phyloP scores from a whole-genome alignment of 108 stramenopile species.

The Pseudonitzschia pungens region DNA sequence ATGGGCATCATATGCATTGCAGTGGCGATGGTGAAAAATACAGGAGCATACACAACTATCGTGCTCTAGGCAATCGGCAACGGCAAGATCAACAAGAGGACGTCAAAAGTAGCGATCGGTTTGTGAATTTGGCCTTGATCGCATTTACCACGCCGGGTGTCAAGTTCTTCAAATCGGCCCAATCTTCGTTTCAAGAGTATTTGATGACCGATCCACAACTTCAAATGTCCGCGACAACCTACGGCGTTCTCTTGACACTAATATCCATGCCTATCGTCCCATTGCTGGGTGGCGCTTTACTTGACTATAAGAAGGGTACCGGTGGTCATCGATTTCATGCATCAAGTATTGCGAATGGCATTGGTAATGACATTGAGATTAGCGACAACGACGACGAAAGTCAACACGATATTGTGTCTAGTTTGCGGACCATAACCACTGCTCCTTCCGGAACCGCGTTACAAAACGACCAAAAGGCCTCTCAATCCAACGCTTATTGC shows the following conservation, averaged over 20 bases:
- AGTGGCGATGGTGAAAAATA: neutral
- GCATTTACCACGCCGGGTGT: neutral
- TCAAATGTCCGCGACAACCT: neutral
- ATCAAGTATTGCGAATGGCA: neutral
- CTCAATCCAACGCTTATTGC: slow-evolving; percentile 5
- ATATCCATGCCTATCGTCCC: neutral
- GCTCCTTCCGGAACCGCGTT: neutral
- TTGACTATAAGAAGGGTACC: neutral
- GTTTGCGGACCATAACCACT: neutral
- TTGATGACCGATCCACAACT: neutral
- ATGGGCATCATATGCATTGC: neutral
- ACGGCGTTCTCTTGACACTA: neutral
- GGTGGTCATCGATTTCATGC: neutral
- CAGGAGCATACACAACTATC: neutral
- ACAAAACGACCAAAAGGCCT: neutral
- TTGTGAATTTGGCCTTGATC: neutral
- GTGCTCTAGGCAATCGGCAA: neutral
- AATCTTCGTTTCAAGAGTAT: neutral
- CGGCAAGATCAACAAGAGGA: neutral
- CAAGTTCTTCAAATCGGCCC: neutral
- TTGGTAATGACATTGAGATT: neutral
- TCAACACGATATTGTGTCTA: neutral
- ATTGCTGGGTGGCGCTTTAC: neutral
- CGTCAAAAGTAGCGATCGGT: neutral
- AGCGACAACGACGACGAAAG: neutral